phyloP scores from a whole-genome alignment of 129 eudicot genomes.

The Dittrichia graveolens region DNA sequence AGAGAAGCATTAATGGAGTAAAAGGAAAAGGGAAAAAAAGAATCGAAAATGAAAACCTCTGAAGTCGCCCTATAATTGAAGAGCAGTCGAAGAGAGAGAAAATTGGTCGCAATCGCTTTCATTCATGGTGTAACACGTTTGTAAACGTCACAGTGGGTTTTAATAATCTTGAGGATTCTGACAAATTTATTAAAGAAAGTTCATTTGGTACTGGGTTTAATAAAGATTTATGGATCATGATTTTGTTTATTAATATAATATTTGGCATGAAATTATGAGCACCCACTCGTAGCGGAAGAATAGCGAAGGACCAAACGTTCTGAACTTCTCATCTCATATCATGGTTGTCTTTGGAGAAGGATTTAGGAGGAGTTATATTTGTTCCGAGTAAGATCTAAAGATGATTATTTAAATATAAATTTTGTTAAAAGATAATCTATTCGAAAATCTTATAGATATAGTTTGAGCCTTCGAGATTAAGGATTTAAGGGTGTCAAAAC shows the following conservation, averaged over 20 bases:
- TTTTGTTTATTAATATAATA: not conserved
- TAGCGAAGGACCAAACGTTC: no score
- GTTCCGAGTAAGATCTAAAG: no score
- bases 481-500: no score
- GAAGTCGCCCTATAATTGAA: conserved; percentile 25
- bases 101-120: conserved; percentile 32
- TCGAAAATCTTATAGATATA: no score
- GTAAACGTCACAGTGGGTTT: conserved; percentile 18
- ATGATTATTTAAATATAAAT: no score
- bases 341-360: no score
- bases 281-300: no score
- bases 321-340: no score
- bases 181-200: not conserved
- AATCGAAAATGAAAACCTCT: not conserved
- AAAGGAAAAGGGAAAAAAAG: not conserved
- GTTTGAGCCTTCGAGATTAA: no score
- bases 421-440: no score
- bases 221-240: not conserved
- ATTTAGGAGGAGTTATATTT: no score
- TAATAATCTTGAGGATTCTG: conserved; percentile 23
- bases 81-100: conserved; percentile 12
- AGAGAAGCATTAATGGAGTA: conserved; percentile 26
- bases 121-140: conserved; percentile 22
- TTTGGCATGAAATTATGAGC: not conserved
- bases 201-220: not conserved